phyloP scores from a whole-genome alignment of 2,329 filamentous ascomycete species.

The Cercospora zeina region DNA sequence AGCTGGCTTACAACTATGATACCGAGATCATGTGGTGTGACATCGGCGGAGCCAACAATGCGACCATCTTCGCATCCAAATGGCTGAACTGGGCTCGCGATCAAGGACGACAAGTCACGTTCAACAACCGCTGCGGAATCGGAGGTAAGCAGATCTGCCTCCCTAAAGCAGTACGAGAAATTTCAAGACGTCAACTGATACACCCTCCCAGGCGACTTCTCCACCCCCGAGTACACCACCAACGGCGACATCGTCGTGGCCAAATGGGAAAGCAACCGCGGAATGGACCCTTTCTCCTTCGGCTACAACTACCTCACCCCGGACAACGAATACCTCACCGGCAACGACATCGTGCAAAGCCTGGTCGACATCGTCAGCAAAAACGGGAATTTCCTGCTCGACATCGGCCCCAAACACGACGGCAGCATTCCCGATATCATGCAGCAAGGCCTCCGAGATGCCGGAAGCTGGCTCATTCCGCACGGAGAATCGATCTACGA shows the following conservation, averaged over 20 bases:
- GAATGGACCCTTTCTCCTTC: slow-evolving; percentile 31
- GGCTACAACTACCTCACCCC: slow-evolving; percentile 29
- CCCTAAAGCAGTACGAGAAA: too few species aligned
- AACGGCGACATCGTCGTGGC: slow-evolving; percentile 20
- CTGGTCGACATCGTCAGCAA: slow-evolving; percentile 35
- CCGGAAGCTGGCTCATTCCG: slow-evolving; percentile 20
- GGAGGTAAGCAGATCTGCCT: not conserved
- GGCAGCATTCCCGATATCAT: slow-evolving; percentile 17
- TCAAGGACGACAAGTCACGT: slow-evolving; percentile 18
- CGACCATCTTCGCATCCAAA: slow-evolving; percentile 33
- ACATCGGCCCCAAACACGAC: slow-evolving; percentile 31
- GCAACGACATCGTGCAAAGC: slow-evolving; percentile 24
- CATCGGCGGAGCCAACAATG: slow-evolving; percentile 39
- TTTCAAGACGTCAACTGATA: too few species aligned
- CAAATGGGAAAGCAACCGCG: slow-evolving; percentile 30
- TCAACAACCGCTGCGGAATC: slow-evolving; percentile 16
- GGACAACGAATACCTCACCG: slow-evolving; percentile 25
- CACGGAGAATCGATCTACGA: slow-evolving; percentile 19
- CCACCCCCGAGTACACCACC: slow-evolving; percentile 30
- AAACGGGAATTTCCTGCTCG: slow-evolving; percentile 35
- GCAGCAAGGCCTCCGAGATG: slow-evolving; percentile 11
- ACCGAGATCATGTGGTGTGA: slow-evolving; percentile 57
- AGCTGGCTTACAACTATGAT: slow-evolving; percentile 47
- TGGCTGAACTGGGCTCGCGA: slow-evolving; percentile 48
- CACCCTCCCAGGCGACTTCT: slow-evolving; percentile 11